A percentile compares a stretch with the other conserved stretches of the same genome.
Conservation (phyloP, 164 flowering plant genomes). For the Magnolia changhungtana region DNA sequence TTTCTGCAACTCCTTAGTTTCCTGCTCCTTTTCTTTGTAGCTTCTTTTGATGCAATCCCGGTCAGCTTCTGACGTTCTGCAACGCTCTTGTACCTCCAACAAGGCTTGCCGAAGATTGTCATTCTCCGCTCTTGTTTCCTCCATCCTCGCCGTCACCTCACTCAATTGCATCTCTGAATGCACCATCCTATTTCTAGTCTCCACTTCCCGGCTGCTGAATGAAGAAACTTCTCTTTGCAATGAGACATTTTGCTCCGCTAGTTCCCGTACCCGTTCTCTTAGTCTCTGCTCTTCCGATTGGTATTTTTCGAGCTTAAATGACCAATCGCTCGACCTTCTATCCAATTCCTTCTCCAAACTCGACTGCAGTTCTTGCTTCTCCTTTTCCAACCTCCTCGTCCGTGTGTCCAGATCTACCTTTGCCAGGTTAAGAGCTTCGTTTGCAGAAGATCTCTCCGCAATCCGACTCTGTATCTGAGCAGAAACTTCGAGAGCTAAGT, state of each 20-base stretch:
- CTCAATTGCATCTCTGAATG: slow-evolving; percentile 47
- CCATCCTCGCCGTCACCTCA: slow-evolving; percentile 42
- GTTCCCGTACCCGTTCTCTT: slow-evolving; percentile 85
- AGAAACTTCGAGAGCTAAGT: slow-evolving; percentile 69
- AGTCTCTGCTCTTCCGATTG: slow-evolving; percentile 85
- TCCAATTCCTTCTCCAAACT: slow-evolving; percentile 80
- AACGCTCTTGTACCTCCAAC: slow-evolving; percentile 46
- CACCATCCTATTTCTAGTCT: slow-evolving; percentile 34
- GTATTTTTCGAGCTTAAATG: slow-evolving; percentile 71
- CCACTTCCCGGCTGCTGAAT: slow-evolving; percentile 51
- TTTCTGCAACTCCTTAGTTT: slow-evolving; percentile 73
- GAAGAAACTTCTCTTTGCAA: slow-evolving; percentile 83
- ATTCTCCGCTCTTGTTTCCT: slow-evolving; percentile 42
- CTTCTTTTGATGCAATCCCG: slow-evolving; percentile 48
- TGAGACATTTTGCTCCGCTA: slow-evolving; percentile 92
- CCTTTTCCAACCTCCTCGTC: slow-evolving; percentile 59
- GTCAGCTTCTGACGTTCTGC: slow-evolving; percentile 44
- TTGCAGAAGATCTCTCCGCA: slow-evolving; percentile 51
- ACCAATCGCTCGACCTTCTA: slow-evolving; percentile 87
- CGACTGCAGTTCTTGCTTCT: slow-evolving; percentile 68
- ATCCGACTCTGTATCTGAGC: slow-evolving; percentile 48
- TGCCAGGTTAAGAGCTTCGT: slow-evolving; percentile 44
- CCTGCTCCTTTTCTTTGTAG: slow-evolving; percentile 64
- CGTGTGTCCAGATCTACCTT: slow-evolving; percentile 46
- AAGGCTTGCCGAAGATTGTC: slow-evolving; percentile 37